Conservation (phyloP, 2,329 filamentous ascomycete genomes). For the Nothophaeocryptopus gaeumannii region DNA sequence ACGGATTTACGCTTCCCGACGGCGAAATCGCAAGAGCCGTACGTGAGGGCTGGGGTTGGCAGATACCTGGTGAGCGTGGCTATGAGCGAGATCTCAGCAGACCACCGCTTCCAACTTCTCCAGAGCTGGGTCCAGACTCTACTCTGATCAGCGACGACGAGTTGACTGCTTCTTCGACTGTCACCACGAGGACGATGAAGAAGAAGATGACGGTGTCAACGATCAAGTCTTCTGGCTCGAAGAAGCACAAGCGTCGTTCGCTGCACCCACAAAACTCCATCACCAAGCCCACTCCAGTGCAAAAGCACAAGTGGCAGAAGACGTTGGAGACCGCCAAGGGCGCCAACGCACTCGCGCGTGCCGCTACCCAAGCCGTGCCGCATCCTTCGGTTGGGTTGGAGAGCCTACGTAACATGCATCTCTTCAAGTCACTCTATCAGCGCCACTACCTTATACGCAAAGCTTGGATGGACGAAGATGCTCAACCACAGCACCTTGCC, state of each 20-base stretch:
- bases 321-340: slow-evolving; percentile 64
- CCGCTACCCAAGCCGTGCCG: slow-evolving; percentile 77
- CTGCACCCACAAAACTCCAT: slow-evolving; percentile 24
- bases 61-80: slow-evolving; percentile 69
- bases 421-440: slow-evolving; percentile 95
- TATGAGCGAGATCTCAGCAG: slow-evolving; percentile 78
- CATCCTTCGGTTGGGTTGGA: slow-evolving; percentile 77
- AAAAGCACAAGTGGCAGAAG: slow-evolving; percentile 41
- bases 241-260: slow-evolving; percentile 51
- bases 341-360: slow-evolving; percentile 79
- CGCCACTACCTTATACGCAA: slow-evolving; percentile 86
- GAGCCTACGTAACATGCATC: slow-evolving; percentile 76
- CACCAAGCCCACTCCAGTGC: slow-evolving; percentile 46
- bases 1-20: slow-evolving; percentile 74
- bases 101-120: slow-evolving; percentile 29
- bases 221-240: slow-evolving; percentile 34
- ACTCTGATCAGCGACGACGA: slow-evolving; percentile 31
- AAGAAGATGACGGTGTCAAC: slow-evolving; percentile 19
- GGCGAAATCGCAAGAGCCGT: slow-evolving; percentile 86
- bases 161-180: slow-evolving; percentile 29
- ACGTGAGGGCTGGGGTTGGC: slow-evolving; percentile 94
- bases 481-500: slow-evolving; percentile 84
- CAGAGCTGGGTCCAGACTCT: slow-evolving; percentile 21
- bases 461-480: slow-evolving; percentile 82
- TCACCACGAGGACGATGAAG: slow-evolving; percentile 24